Evolutionary conservation across 495 filamentous ascomycete species (phyloP).

Genomic region (Lindgomyces ingoldianus): DNA sequence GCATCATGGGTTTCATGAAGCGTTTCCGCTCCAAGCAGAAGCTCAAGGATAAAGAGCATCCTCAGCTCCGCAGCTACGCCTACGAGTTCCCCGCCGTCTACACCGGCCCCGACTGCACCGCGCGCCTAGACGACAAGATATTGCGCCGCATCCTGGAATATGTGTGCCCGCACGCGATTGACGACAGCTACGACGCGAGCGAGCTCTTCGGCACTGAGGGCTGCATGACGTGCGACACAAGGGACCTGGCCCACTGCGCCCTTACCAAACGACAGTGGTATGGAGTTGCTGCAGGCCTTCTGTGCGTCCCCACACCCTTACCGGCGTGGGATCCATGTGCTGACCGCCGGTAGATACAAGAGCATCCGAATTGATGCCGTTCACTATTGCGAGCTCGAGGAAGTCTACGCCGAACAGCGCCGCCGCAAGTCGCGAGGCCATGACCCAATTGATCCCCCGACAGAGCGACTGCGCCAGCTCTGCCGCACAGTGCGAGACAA

Average conservation of each 20-base stretch:
- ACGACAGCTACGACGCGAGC: slow-evolving; percentile 75
- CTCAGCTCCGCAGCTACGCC: slow-evolving; percentile 12
- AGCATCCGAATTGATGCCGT: slow-evolving; percentile 92
- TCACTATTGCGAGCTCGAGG: slow-evolving; percentile 90
- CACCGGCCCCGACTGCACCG: slow-evolving; percentile 51
- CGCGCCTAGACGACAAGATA: slow-evolving; percentile 61
- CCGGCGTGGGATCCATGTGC: background rate
- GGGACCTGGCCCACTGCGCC: slow-evolving; percentile 80
- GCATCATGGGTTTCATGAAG: slow-evolving; percentile 52
- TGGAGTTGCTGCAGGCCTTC: slow-evolving; percentile 35
- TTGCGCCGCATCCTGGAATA: slow-evolving; percentile 73
- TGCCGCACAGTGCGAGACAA: slow-evolving; percentile 78
- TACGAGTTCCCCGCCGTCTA: slow-evolving; percentile 31
- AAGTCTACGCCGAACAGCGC: slow-evolving; percentile 72
- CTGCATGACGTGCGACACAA: slow-evolving; percentile 94
- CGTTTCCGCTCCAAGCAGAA: slow-evolving; percentile 49
- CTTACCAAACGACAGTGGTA: slow-evolving; percentile 75
- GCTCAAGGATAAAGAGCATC: slow-evolving; percentile 34
- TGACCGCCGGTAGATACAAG: slow-evolving; percentile 63
- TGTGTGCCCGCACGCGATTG: slow-evolving; percentile 79
- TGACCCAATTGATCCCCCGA: slow-evolving; percentile 74
- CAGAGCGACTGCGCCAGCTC: slow-evolving; percentile 73
- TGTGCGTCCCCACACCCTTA: slow-evolving; percentile 19
- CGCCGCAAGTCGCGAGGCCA: slow-evolving; percentile 73
- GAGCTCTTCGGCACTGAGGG: slow-evolving; percentile 83